These are phyloP conservation scores for Calocybe indica DNA, from an alignment of 768 basidiomycete genomes.

Conservation along the genomic window DNA sequence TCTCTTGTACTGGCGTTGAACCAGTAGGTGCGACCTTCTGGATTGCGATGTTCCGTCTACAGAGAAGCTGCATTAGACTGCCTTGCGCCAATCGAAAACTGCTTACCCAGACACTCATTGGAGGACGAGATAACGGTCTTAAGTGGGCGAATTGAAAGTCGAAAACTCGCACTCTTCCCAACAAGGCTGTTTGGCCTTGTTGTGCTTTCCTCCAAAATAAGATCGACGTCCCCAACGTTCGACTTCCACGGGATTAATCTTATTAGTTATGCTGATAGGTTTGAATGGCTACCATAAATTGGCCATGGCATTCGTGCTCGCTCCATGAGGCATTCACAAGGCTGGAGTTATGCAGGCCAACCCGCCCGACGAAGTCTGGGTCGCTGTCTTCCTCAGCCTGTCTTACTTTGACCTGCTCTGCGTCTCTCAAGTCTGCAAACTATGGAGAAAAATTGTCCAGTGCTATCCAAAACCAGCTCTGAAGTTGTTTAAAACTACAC, in stretches of 20 bases:
- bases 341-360: too few species aligned
- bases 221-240: too few species aligned
- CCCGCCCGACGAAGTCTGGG: conserved; percentile 9
- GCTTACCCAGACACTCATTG: conserved; percentile 31
- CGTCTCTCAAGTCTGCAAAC: conserved; percentile 8
- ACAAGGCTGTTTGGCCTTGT: too few species aligned
- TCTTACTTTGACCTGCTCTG: conserved; percentile 7
- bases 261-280: too few species aligned
- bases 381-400: conserved; percentile 7
- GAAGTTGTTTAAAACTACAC: conserved; percentile 7
- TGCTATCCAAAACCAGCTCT: conserved; percentile 3
- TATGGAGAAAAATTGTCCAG: conserved; percentile 8
- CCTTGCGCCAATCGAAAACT: neutral
- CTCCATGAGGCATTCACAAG: too few species aligned
- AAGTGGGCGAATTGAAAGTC: too few species aligned
- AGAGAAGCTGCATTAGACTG: neutral
- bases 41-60: conserved; percentile 90
- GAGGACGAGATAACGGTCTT: conserved; percentile 1
- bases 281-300: too few species aligned
- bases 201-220: too few species aligned
- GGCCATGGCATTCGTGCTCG: too few species aligned
- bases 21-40: conserved; percentile 98
- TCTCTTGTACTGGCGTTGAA: conserved; percentile 84
- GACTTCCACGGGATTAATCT: too few species aligned
- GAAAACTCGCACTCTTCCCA: too few species aligned